phyloP scores from a whole-genome alignment of 148 eudicot genomes.

The Amaranthus hypochondriacus region DNA sequence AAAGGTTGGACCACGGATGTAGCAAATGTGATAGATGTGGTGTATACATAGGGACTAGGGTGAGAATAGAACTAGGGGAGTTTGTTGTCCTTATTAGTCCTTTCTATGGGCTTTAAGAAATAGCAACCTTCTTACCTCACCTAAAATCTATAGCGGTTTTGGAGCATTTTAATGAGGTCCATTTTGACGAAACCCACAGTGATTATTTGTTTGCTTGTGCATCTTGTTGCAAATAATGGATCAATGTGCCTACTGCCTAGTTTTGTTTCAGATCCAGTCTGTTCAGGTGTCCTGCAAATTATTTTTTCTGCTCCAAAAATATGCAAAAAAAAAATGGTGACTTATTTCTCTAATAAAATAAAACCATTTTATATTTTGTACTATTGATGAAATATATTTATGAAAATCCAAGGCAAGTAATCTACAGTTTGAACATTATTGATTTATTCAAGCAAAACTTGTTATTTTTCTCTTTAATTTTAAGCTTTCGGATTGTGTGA shows the following conservation, averaged over 20 bases:
- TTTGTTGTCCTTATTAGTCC: conserved; percentile 10
- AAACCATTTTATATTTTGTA: not conserved
- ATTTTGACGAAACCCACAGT: conserved; percentile 10
- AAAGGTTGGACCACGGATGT: conserved; percentile 23
- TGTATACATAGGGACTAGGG: conserved; percentile 15
- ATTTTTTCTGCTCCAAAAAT: conserved; percentile 3
- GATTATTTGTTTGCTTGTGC: conserved; percentile 9
- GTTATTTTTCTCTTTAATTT: not conserved
- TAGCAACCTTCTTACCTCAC: conserved; percentile 5
- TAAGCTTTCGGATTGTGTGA: not conserved
- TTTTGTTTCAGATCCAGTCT: conserved; percentile 7
- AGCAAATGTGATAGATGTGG: conserved; percentile 10
- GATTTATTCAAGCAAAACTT: not conserved
- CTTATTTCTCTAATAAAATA: not conserved
- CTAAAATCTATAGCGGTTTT: not conserved
- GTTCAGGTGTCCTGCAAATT: conserved; percentile 10
- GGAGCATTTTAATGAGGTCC: conserved; percentile 13
- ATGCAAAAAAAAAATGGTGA: conserved; percentile 3
- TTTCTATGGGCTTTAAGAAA: conserved; percentile 2
- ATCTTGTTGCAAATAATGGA: conserved; percentile 5
- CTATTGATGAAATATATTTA: not conserved
- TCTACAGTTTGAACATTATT: not conserved
- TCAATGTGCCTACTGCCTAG: not conserved
- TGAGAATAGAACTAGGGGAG: conserved; percentile 9
- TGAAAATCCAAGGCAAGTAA: not conserved